Base-by-base conservation (phyloP, 352 stramenopile species). In the Globisporangium okanoganense region DNA sequence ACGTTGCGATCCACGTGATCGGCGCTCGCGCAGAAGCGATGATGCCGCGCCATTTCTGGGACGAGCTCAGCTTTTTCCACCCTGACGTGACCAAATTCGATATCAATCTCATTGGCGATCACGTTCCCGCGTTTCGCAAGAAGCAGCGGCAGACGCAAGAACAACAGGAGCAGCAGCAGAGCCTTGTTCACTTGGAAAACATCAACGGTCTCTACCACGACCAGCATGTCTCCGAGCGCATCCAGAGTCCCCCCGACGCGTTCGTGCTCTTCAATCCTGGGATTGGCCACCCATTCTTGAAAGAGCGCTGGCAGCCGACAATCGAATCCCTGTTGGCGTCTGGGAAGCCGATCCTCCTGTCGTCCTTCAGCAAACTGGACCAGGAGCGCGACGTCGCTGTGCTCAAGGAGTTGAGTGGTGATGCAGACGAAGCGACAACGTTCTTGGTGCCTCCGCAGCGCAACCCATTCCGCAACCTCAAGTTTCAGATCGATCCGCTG, bases 211-310 rank as follows among this genome's bases (percentile, higher is more conserved):
- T 89, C 14, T 90, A 90, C 54, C 80, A 90, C 59, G 58, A 80
- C 10, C 51, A 72, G 8, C 54, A 75, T 13, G 18, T 69, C 20
- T 16, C 33, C 3, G 53, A 60, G 0, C 64, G 64, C 4, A 33
- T 73, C 16, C 62, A 35, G n/a, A 41, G 29, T 22, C 64, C 48
- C 0, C 75, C 80, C 4, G 67, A 90, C 31, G 79, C 77, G 1
- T 87, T 87, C 41, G 80, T 85, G 65, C 62, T 92, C 18, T 92
- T 87, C 66, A 92, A 92, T 40, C 80, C 80, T 10, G 83, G 83
- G 13, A 62, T 92, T 13, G 83, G 80, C 6, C 83, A 92, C 58
- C 70, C 75, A 5, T 58, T 61, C 31, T 58, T 92, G 16, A 61
- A 65, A 40, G 60, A 67, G 18, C 78, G 66, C 25, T 92, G 83